Percentiles rank a stretch among this genome's conserved stretches.
Conservation (phyloP, 73 alveolate species). For the Paramecium biaurelia region DNA sequence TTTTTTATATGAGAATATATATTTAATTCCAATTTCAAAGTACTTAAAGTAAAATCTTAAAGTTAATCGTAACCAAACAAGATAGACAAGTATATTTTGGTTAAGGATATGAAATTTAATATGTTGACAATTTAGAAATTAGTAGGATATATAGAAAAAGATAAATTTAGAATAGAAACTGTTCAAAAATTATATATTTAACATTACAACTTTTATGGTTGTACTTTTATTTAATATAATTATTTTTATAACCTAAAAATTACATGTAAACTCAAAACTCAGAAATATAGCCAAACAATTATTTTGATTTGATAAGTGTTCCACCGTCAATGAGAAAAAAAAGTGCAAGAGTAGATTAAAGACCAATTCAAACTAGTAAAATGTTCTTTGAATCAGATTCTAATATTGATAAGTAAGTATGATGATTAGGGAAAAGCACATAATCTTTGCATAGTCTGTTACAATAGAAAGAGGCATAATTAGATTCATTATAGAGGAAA, state of each 20-base stretch:
- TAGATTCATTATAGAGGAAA: slow-evolving; percentile 1
- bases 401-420: slow-evolving; percentile 17
- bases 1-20: no score
- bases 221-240: background rate
- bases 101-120: background rate
- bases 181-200: background rate
- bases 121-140: background rate
- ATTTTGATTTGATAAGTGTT: slow-evolving; percentile 27
- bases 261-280: background rate
- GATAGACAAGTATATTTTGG: background rate
- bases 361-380: background rate
- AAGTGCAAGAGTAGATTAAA: slow-evolving; percentile 24
- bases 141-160: background rate
- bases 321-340: slow-evolving; percentile 24
- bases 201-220: background rate
- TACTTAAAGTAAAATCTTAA: background rate
- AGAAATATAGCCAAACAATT: background rate
- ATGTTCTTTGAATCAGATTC: slow-evolving; percentile 8
- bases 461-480: slow-evolving; percentile 16
- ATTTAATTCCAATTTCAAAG: no score
- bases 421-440: background rate
- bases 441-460: slow-evolving; percentile 4
- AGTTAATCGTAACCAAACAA: background rate
- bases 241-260: background rate
- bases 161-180: background rate